Evolutionary conservation across 2,329 filamentous ascomycete species (phyloP).

Genomic region (Alternaria ventricosa): DNA sequence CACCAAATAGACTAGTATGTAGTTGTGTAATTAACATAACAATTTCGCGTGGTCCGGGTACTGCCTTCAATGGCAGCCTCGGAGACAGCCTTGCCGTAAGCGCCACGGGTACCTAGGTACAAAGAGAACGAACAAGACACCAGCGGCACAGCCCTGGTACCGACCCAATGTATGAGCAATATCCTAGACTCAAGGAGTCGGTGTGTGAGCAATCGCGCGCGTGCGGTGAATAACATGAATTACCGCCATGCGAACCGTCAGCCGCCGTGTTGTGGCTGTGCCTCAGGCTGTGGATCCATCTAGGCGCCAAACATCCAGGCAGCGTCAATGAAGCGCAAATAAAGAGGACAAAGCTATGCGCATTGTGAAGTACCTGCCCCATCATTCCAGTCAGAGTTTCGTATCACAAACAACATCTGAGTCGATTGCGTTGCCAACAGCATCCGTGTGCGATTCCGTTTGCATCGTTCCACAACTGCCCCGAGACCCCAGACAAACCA

Average conservation of each 20-base stretch:
- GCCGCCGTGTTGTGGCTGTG: not conserved
- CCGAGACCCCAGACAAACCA: not conserved
- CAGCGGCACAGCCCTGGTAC: not conserved
- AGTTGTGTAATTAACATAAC: not conserved
- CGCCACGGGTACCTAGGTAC: not conserved
- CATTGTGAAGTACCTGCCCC: not conserved
- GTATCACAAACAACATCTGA: not conserved
- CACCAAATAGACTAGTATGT: not conserved
- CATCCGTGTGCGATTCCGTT: conserved; percentile 5
- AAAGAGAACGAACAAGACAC: not conserved
- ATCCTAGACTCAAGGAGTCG: not conserved
- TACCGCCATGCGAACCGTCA: not conserved
- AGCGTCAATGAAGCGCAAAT: conserved; percentile 1
- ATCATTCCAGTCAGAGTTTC: not conserved
- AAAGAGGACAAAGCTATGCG: conserved; percentile 3
- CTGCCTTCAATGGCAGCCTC: not conserved
- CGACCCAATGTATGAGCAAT: not conserved
- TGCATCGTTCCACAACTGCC: conserved; percentile 1
- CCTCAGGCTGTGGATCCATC: not conserved
- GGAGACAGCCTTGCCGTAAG: conserved; percentile 5
- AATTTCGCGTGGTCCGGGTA: not conserved
- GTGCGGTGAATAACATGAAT: not conserved
- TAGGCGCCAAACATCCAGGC: not conserved
- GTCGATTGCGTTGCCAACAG: not conserved
- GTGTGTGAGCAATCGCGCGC: not conserved